Conservation (phyloP, 371 early-diverging fungal genomes). For the Rhizopus microsporus region DNA sequence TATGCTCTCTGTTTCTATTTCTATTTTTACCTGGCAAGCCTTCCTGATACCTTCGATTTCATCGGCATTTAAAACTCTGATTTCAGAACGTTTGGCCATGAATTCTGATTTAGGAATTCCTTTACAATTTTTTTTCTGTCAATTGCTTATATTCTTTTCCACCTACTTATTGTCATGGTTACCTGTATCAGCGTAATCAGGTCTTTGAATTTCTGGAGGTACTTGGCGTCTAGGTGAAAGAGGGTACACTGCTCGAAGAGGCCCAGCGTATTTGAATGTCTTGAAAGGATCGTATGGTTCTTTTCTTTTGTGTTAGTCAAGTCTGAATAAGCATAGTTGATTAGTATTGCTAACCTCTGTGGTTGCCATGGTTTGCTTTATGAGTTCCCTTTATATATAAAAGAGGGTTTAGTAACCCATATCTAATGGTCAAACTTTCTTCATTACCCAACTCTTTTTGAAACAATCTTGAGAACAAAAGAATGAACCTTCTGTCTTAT, state of each 20-base stretch:
- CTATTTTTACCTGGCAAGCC: constrained; percentile 67
- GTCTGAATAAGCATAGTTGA: background rate
- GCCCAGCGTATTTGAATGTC: constrained; percentile 76
- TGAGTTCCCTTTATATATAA: constrained; percentile 50
- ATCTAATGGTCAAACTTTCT: background rate
- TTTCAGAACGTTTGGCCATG: constrained; percentile 59
- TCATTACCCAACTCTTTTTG: constrained; percentile 76
- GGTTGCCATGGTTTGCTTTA: constrained; percentile 50
- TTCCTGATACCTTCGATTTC: constrained; percentile 81
- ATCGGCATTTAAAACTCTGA: constrained; percentile 63
- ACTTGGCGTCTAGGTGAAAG: constrained; percentile 75
- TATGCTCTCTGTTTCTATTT: background rate
- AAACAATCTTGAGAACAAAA: constrained; percentile 94
- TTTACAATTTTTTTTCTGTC: constrained; percentile 1
- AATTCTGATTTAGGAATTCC: constrained; percentile 77
- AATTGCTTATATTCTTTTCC: background rate
- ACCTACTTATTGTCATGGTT: background rate
- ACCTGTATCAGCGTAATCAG: constrained; percentile 52
- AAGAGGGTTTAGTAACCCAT: background rate
- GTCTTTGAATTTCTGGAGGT: constrained; percentile 72
- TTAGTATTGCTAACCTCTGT: constrained; percentile 13
- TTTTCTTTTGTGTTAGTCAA: constrained; percentile 7
- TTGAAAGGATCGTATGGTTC: constrained; percentile 82
- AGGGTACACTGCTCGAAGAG: constrained; percentile 85
- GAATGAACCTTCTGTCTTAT: constrained; percentile 59